These are phyloP conservation scores for Citrus maxima DNA, from an alignment of 345 rosid species.

Conservation along the genomic window DNA sequence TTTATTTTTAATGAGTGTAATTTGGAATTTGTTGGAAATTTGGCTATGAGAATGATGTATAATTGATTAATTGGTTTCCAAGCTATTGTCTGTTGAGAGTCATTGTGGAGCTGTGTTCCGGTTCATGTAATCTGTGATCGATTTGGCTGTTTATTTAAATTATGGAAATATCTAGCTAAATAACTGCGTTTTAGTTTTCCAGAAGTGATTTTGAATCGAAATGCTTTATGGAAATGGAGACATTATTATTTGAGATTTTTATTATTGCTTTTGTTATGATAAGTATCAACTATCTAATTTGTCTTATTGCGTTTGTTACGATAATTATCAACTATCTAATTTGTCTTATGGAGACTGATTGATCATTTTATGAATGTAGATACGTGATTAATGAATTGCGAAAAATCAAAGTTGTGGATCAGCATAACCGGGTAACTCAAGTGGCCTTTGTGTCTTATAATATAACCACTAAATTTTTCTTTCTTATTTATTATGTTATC, in stretches of 20 bases:
- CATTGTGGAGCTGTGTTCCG: not conserved
- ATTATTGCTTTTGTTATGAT: not conserved
- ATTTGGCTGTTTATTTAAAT: not conserved
- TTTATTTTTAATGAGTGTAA: not conserved
- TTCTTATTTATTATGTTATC: constrained; percentile 1
- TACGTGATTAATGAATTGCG: constrained; percentile 42
- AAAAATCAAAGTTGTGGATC: constrained; percentile 43
- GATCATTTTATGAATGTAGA: constrained; percentile 23
- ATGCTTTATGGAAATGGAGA: not conserved
- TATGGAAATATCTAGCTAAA: not conserved
- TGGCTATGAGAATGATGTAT: not conserved
- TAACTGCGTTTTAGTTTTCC: not conserved
- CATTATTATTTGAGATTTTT: not conserved
- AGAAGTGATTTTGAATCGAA: not conserved
- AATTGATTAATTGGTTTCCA: not conserved
- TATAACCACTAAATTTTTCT: not conserved
- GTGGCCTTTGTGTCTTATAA: constrained; percentile 1
- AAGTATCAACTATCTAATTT: not conserved
- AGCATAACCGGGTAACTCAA: constrained; percentile 40
- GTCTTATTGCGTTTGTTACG: not conserved
- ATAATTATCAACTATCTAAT: not conserved
- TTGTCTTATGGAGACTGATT: not conserved
- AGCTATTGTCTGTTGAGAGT: not conserved
- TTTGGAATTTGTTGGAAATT: not conserved
- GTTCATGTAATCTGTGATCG: not conserved